Percentiles rank a stretch among this genome's conserved stretches.
Evolutionary conservation across 306 rosid genomes (phyloP).

Genomic region (Vachellia collinsii): DNA sequence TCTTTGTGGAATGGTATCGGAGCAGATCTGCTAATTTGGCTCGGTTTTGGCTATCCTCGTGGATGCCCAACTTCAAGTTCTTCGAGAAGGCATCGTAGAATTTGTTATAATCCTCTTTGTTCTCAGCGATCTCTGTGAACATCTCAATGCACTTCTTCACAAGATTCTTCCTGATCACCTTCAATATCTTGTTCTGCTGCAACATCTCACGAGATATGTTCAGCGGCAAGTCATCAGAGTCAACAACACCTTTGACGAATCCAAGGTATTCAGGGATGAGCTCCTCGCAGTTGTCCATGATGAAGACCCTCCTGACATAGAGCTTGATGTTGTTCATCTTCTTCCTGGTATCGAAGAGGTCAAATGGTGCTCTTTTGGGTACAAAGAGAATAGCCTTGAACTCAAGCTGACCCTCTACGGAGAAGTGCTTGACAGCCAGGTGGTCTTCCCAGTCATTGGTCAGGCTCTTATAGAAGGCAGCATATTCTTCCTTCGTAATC

Average conservation of each 20-base stretch:
- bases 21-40: slow-evolving; percentile 62
- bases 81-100: slow-evolving; percentile 67
- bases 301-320: slow-evolving; percentile 67
- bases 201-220: slow-evolving; percentile 68
- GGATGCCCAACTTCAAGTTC: slow-evolving; percentile 66
- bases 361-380: slow-evolving; percentile 66
- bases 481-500: slow-evolving; percentile 62
- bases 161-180: slow-evolving; percentile 67
- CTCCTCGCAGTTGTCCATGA: slow-evolving; percentile 73
- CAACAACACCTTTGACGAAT: slow-evolving; percentile 67
- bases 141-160: slow-evolving; percentile 74
- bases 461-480: slow-evolving; percentile 67
- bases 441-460: slow-evolving; percentile 76
- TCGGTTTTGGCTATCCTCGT: slow-evolving; percentile 67
- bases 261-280: slow-evolving; percentile 69
- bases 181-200: slow-evolving; percentile 69
- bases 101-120: slow-evolving; percentile 57
- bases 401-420: slow-evolving; percentile 73
- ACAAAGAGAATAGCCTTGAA: slow-evolving; percentile 67
- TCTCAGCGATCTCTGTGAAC: slow-evolving; percentile 70
- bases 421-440: slow-evolving; percentile 66
- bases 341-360: slow-evolving; percentile 60
- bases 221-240: slow-evolving; percentile 67
- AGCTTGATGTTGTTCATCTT: slow-evolving; percentile 72
- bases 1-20: slow-evolving; percentile 62